A percentile compares a stretch with the other conserved stretches of the same genome.
These are phyloP conservation scores for Ophiostoma australiae DNA, from an alignment of 2,329 filamentous ascomycete genomes.

Conservation along the genomic window DNA sequence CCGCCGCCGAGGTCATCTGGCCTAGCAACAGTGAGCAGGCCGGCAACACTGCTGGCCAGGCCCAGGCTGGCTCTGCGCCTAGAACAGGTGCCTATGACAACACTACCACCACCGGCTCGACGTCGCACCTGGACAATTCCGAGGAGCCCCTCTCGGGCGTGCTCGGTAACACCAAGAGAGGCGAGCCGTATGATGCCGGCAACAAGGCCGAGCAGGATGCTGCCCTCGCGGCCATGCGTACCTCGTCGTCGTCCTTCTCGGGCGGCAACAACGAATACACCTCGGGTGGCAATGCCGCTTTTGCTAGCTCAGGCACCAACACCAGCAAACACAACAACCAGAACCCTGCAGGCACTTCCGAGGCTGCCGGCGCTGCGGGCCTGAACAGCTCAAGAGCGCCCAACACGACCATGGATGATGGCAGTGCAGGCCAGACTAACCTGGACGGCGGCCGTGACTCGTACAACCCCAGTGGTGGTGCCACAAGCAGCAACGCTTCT, in stretches of 20 bases:
- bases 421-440: slow-evolving; percentile 29
- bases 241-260: neutral
- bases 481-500: neutral
- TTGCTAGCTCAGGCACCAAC: neutral
- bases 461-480: slow-evolving; percentile 26
- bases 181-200: slow-evolving; percentile 73
- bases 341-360: slow-evolving; percentile 13
- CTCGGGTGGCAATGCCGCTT: neutral
- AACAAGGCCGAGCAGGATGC: slow-evolving; percentile 43
- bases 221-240: neutral
- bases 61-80: neutral
- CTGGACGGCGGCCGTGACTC: slow-evolving; percentile 37
- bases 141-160: slow-evolving; percentile 68
- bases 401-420: slow-evolving; percentile 7
- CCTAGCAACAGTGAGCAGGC: slow-evolving; percentile 38
- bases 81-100: neutral
- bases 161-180: slow-evolving; percentile 59
- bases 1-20: slow-evolving; percentile 47
- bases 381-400: slow-evolving; percentile 23
- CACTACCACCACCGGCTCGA: neutral
- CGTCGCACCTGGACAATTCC: slow-evolving; percentile 32
- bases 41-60: slow-evolving; percentile 23
- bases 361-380: slow-evolving; percentile 19
- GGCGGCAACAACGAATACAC: neutral
- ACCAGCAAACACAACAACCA: neutral